These are phyloP conservation scores for Russula ochroleuca DNA, from an alignment of 768 basidiomycete genomes.

Conservation along the genomic window DNA sequence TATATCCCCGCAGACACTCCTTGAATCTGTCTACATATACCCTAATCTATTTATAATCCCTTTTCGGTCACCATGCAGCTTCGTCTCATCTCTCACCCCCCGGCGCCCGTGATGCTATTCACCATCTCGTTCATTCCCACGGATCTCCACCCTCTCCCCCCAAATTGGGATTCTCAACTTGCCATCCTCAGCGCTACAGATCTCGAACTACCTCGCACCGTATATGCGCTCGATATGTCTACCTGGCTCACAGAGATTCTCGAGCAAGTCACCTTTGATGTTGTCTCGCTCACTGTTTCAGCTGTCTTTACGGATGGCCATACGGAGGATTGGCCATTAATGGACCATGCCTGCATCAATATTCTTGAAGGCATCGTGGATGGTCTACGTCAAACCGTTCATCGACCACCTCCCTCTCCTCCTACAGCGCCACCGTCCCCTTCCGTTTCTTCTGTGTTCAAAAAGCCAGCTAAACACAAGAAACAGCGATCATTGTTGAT, in stretches of 20 bases:
- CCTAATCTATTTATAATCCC: constrained; percentile 17
- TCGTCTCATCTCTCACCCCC: constrained; percentile 44
- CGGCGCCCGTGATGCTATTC: constrained; percentile 55
- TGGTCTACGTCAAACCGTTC: constrained; percentile 48
- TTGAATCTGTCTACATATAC: constrained; percentile 23
- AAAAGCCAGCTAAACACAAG: constrained; percentile 51
- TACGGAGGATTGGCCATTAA: constrained; percentile 46
- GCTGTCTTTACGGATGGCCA: constrained; percentile 59
- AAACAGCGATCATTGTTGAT: constrained; percentile 68
- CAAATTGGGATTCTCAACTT: constrained; percentile 53
- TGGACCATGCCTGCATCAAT: constrained; percentile 39
- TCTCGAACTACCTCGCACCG: constrained; percentile 47
- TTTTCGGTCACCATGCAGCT: constrained; percentile 47
- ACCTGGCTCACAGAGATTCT: constrained; percentile 53
- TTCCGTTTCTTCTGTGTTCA: constrained; percentile 30
- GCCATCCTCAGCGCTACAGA: constrained; percentile 47
- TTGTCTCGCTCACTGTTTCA: constrained; percentile 43
- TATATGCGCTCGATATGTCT: constrained; percentile 59
- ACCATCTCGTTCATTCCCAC: constrained; percentile 48
- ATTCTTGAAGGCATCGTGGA: constrained; percentile 48
- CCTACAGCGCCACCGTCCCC: constrained; percentile 16
- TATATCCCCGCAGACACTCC: neutral
- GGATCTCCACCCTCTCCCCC: constrained; percentile 42
- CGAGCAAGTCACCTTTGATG: constrained; percentile 59
- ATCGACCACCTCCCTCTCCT: constrained; percentile 38